Percentiles rank a stretch among this genome's conserved stretches.
phyloP scores from a whole-genome alignment of 2,329 filamentous ascomycete species.

The Apiospora pterosperma region DNA sequence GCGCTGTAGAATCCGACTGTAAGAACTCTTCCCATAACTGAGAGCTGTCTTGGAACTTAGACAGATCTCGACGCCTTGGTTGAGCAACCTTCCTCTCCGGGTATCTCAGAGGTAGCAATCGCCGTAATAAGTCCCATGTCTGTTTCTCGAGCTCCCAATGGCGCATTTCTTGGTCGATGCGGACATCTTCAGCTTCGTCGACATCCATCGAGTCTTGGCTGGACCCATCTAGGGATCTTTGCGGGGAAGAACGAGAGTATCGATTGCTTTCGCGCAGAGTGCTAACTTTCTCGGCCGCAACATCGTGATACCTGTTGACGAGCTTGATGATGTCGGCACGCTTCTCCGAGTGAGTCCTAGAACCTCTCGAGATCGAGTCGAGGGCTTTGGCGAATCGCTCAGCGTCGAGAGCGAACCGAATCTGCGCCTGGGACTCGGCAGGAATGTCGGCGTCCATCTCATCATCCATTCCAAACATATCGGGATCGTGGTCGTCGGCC shows the following conservation, averaged over 20 bases:
- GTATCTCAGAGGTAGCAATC: conserved; percentile 70
- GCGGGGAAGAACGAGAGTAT: background rate
- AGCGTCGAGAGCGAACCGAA: conserved; percentile 53
- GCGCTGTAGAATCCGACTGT: conserved; percentile 65
- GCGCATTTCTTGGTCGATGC: conserved; percentile 43
- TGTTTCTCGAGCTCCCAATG: conserved; percentile 80
- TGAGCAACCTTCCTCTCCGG: conserved; percentile 31
- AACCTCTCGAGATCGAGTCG: conserved; percentile 64
- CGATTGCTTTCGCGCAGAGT: conserved; percentile 30
- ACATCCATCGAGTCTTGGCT: conserved; percentile 51
- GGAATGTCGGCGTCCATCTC: conserved; percentile 9
- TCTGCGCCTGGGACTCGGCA: conserved; percentile 1
- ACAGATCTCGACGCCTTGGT: conserved; percentile 30
- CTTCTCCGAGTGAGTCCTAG: conserved; percentile 48
- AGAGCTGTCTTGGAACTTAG: conserved; percentile 23
- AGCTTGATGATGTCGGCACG: conserved; percentile 67
- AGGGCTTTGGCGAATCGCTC: conserved; percentile 82
- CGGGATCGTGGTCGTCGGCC: conserved; percentile 1
- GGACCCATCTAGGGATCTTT: conserved; percentile 13
- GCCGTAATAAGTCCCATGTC: conserved; percentile 82
- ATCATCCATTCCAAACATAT: conserved; percentile 3
- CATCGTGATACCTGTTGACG: conserved; percentile 60
- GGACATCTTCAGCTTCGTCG: conserved; percentile 44
- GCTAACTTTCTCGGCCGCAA: conserved; percentile 44
- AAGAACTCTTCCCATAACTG: conserved; percentile 69